Percentiles rank a stretch among this genome's conserved stretches.
Conservation (phyloP, 257 asterid species). For the Solanum virginianum region DNA sequence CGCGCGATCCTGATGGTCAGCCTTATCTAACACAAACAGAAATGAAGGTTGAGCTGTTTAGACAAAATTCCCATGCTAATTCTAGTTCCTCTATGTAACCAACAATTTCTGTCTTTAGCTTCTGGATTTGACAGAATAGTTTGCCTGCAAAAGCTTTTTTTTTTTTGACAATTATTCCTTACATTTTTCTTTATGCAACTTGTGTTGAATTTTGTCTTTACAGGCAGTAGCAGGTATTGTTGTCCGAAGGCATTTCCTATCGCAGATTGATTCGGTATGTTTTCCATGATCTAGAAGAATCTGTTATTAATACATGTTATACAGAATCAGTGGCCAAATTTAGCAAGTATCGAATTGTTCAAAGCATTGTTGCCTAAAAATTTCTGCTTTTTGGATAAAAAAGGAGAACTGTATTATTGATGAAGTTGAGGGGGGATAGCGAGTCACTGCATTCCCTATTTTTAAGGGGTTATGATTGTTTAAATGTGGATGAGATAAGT, state of each 20-base stretch:
- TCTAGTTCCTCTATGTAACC: not conserved
- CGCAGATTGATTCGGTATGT: slow-evolving; percentile 82
- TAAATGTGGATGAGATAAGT: not conserved
- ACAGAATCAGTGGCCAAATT: not conserved
- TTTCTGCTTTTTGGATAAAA: not conserved
- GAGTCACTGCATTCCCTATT: not conserved
- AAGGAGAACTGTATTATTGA: not conserved
- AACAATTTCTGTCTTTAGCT: not conserved
- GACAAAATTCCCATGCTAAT: not conserved
- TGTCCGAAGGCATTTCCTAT: slow-evolving; percentile 72
- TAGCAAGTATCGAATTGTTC: not conserved
- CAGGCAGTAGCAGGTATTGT: slow-evolving; percentile 87
- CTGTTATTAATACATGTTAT: not conserved
- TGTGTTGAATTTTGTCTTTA: not conserved
- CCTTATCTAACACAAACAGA: slow-evolving; percentile 85
- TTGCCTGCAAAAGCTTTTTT: not conserved
- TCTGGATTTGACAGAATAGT: not conserved
- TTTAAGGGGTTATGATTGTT: not conserved
- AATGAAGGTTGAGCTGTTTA: slow-evolving; percentile 51
- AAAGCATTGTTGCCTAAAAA: not conserved
- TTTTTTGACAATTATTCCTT: not conserved
- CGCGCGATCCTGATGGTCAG: slow-evolving; percentile 96
- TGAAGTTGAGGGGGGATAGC: not conserved
- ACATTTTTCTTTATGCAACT: not conserved
- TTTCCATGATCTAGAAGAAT: not conserved